Base-by-base conservation (phyloP, 2,329 filamentous ascomycete species). In the Teratosphaeria gauchensis region DNA sequence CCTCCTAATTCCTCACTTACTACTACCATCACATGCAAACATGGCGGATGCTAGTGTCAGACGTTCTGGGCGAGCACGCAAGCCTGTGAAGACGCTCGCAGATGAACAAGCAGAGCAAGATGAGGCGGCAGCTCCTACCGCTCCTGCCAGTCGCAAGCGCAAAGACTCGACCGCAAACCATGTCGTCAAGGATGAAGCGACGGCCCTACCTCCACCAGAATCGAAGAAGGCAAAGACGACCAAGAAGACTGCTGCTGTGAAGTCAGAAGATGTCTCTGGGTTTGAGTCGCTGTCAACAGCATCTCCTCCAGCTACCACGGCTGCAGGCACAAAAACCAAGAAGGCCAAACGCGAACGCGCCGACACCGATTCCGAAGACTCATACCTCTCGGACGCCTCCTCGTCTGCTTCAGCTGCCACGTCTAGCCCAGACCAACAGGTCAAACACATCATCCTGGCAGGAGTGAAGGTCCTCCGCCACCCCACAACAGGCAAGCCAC, bases 61-160 rank as follows among this genome's bases (percentile, higher is more conserved):
- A 38, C 63, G 64, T 33, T 64, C 62, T 8, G 54, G 42, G 1
- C 62, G 65, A 9, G 56, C 57, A n/a, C 62, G 65, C 53, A 65
- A 59, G 48, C 56, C 58, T 2, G 61, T 64, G 19, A 56, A 58
- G 7, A 61, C 51, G 4, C 62, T 65, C 31, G 63, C 63, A 14
- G 63, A 64, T 11, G 65, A 64, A 35, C 64, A 63, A 35, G 62
- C 61, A 38, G 58, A 62, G 16, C 32, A 62, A 11, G 4, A 21
- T 48, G 16, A 21, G 19, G 42, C 42, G 19, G 16, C 33, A 9
- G 33, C 6, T 35, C 9, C 33, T 14, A 7, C 16, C 19, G n/a
- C n/a, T 21, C 42, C 42, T 48, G 4, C 42, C 42, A 48, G 16
- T 48, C 19, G n/a, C 6, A 21, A 48, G n/a, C 42, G 42, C 42